Base-by-base conservation (phyloP, 345 rosid genomes). In the Eucalyptus virginea region DNA sequence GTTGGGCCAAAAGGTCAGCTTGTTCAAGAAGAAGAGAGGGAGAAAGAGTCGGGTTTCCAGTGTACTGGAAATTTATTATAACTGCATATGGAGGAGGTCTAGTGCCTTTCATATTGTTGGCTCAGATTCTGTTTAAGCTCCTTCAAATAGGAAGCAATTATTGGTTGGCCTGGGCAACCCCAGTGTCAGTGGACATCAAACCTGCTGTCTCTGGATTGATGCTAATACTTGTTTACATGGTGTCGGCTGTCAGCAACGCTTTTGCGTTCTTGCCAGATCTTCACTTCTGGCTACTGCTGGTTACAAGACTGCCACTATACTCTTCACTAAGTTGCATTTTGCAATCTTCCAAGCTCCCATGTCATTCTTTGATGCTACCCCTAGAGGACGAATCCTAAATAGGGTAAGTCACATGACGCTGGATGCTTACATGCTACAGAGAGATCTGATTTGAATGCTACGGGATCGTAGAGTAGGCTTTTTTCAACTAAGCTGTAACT, bases 21-120 rank as follows among this genome's bases (percentile, higher is more conserved):
- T 89, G 94, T 97, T 88, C 96, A 96, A 92, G 98, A 96, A 90
- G 99, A 97, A 80, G 98, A 97, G 90, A 94, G 98, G 86, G 98
- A 95, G 92, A 97, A 94, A 92, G 89, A 80, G 98, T 97, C 26
- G 96, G 96, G 86, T 92, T 95, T 89, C 69, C 90, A 7, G 97
- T 97, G 16, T 96, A 94, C 92, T 90, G 95, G 95, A 94, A 94
- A 42, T 96, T 93, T 87, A 90, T 96, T 48, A 96, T 96, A 9
- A 90, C 92, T 19, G 95, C 96, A 86, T 94, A 95, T 51, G 94
- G 96, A 85, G 98, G 97, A 89, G 95, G 94, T 77, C 91, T 93
- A 44, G 93, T 94, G 88, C 97, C 98, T n/a, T 49, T 96, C 48
- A 94, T 95, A 90, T 86, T 97, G 87, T 69, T 95, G 14, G 94